These are phyloP conservation scores for Microdochium paspali DNA, from an alignment of 2,329 filamentous ascomycete genomes.

Conservation along the genomic window DNA sequence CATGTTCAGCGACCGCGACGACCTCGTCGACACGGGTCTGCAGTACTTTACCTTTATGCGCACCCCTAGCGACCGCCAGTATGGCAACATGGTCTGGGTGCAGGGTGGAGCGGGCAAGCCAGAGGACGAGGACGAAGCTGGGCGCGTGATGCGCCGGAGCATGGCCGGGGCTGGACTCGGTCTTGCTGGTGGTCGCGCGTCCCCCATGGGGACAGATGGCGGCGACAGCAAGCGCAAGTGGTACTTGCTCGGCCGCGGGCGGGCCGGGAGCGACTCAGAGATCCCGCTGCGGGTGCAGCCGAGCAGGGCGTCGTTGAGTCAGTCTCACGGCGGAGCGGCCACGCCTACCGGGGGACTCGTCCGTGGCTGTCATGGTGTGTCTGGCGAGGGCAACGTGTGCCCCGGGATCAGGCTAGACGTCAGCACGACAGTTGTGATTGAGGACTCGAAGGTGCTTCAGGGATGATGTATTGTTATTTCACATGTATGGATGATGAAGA, in stretches of 20 bases:
- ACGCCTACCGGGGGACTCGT: too few relatives aligned
- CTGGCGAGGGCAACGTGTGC: too few relatives aligned
- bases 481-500: not conserved
- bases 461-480: not conserved
- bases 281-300: not conserved
- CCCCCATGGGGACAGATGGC: not conserved
- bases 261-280: not conserved
- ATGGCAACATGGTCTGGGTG: conserved; percentile 1
- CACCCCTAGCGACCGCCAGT: not conserved
- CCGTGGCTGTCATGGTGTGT: too few relatives aligned
- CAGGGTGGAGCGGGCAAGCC: not conserved
- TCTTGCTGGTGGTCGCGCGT: not conserved
- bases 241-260: not conserved
- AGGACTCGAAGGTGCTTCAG: not conserved
- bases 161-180: not conserved
- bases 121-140: not conserved
- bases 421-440: not conserved
- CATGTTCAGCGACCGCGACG: not conserved
- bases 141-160: too few relatives aligned
- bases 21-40: conserved; percentile 1
- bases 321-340: not conserved
- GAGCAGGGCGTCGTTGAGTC: not conserved
- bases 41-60: not conserved
- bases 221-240: not conserved
- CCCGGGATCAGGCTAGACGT: not conserved